Conservation (phyloP, 352 stramenopile genomes). For the Phytophthora pistaciae region DNA sequence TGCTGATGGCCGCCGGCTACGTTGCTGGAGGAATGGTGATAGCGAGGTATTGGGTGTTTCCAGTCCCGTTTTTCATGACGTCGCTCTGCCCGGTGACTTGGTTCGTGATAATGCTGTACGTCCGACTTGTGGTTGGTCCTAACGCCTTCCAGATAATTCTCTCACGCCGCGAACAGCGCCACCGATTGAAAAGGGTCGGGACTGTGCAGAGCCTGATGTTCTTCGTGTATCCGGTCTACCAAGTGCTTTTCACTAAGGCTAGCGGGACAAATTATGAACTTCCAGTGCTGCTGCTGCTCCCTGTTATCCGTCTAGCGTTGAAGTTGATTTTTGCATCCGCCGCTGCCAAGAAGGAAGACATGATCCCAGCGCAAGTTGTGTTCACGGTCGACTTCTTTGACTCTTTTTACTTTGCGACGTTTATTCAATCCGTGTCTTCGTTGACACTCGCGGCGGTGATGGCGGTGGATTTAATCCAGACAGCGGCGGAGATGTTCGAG, state of each 20-base stretch:
- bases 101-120: conserved; percentile 14
- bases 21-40: conserved; percentile 18
- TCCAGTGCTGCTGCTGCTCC: conserved; percentile 19
- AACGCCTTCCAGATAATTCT: conserved; percentile 12
- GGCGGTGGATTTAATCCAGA: conserved; percentile 11
- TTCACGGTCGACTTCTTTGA: conserved; percentile 31
- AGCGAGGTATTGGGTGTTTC: conserved; percentile 28
- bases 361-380: conserved; percentile 26
- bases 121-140: conserved; percentile 21
- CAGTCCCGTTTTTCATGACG: conserved; percentile 34
- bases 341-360: conserved; percentile 25
- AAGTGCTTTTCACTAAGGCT: conserved; percentile 24
- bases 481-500: conserved; percentile 6
- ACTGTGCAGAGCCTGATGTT: conserved; percentile 21
- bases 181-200: conserved; percentile 2
- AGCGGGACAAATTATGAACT: conserved; percentile 19
- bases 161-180: conserved; percentile 4
- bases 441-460: neutral
- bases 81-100: conserved; percentile 9
- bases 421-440: conserved; percentile 3
- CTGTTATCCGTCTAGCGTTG: conserved; percentile 9
- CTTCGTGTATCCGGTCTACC: conserved; percentile 25
- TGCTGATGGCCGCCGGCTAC: conserved; percentile 12
- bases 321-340: conserved; percentile 15
- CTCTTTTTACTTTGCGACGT: conserved; percentile 8